Evolutionary conservation across 2,329 filamentous ascomycete species (phyloP), one percentile per base, ranked within the genome.

Genomic region (Fusarium nurragi): DNA sequence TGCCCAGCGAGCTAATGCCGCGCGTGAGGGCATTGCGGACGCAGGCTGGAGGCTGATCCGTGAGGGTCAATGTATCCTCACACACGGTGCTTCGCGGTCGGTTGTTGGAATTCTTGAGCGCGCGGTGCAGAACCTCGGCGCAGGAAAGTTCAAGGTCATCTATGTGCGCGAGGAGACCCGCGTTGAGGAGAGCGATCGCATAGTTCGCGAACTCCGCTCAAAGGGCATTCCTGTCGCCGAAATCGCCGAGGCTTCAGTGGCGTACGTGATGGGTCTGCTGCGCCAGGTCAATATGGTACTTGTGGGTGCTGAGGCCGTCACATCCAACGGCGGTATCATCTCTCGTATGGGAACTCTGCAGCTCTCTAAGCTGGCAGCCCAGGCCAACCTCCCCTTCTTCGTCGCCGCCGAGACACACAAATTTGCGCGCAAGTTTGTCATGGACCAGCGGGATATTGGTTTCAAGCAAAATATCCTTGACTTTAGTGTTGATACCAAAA

Each of bases 331-430:
- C 46, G 94, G 94, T 34, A 90, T 98, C 69, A 92, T 99, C 68
- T 94, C 91, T 22, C 84, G 94, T 45, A 86, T 98, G 79, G 94
- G 94, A 49, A 88, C 86, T 4, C 94, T 92, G 70, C 93, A 97
- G 80, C 90, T 98, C 69, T 94, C 92, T 3, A 81, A 93, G 68
- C 81, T 97, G 49, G 93, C 94, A 6, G 89, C 89, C 71, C 76
- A 78, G 25, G 82, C 82, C 40, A 87, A 89, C 36, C 89, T 92
- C 64, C 91, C 91, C 0, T 92, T 98, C 70, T 97, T 96, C 73
- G 93, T 97, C 18, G 93, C 95, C 6, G 91, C 91, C 2, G 95
- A 99, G 81, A 96, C 92, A 71, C 95, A 99, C 82, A 99, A 99
- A 80, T 97, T 99, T 74, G 93, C 96, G 41, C 86, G 93, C 71